Percentiles rank a stretch among this genome's conserved stretches.
phyloP scores from a whole-genome alignment of 2,329 filamentous ascomycete species.

The Claviceps arundinis region DNA sequence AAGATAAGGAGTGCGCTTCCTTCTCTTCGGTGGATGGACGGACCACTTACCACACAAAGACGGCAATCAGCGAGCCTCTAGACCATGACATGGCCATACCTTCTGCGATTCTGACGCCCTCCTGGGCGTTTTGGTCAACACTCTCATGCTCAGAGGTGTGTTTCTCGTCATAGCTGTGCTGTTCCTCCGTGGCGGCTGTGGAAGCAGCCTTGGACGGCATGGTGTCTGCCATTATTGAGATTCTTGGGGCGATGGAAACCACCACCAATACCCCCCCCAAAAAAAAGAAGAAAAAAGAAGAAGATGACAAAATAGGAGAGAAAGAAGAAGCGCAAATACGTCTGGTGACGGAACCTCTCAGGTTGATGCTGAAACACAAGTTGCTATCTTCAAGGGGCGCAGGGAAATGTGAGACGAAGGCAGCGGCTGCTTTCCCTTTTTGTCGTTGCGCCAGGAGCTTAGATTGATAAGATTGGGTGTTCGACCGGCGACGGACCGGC shows the following conservation, averaged over 20 bases:
- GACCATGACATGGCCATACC: constrained; percentile 3
- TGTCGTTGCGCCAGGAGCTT: not conserved
- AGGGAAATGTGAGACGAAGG: not conserved
- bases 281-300: not conserved
- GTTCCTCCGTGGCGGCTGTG: not conserved
- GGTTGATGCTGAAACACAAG: too few relatives aligned
- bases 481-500: not conserved
- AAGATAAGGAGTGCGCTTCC: too few relatives aligned
- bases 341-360: not conserved
- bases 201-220: not conserved
- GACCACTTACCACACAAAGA: constrained; percentile 2
- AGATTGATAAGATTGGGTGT: constrained; percentile 2
- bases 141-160: not conserved
- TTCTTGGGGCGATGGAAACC: not conserved
- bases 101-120: constrained; percentile 1
- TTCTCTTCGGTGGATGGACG: not conserved
- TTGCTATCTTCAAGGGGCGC: too few relatives aligned
- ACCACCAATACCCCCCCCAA: not conserved
- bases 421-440: not conserved
- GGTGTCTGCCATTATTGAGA: not conserved
- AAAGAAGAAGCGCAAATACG: not conserved
- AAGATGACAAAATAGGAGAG: too few relatives aligned
- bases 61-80: constrained; percentile 1
- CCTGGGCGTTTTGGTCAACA: not conserved
- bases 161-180: not conserved